Evolutionary conservation across 306 rosid species (phyloP).

Genomic region (Glycine soja): DNA sequence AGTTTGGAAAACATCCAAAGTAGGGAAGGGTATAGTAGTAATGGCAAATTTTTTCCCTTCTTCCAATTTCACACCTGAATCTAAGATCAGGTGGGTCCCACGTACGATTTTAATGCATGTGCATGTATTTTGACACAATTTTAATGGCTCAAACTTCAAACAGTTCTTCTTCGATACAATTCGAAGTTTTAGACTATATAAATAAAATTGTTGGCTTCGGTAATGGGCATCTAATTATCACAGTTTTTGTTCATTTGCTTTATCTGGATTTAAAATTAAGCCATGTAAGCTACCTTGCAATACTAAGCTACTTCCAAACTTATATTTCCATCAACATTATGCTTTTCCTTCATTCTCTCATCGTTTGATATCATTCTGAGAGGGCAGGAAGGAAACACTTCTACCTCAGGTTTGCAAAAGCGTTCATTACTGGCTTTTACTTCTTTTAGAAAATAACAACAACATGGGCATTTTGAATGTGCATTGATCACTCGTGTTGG

Average conservation of each 20-base stretch:
- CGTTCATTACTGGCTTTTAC: slow-evolving; percentile 27
- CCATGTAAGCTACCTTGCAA: slow-evolving; percentile 2
- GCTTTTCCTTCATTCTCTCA: slow-evolving; percentile 33
- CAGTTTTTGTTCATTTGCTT: slow-evolving; percentile 39
- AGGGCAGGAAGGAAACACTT: too few species aligned
- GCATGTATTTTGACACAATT: too few species aligned
- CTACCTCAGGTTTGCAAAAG: neutral
- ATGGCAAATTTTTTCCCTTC: too few species aligned
- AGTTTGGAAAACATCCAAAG: too few species aligned
- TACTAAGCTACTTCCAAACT: slow-evolving; percentile 20
- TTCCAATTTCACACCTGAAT: too few species aligned
- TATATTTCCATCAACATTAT: slow-evolving; percentile 1
- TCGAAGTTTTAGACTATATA: neutral
- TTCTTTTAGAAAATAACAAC: slow-evolving; percentile 32
- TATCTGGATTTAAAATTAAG: slow-evolving; percentile 25
- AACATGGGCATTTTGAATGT: neutral
- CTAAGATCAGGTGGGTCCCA: too few species aligned
- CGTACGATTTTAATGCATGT: too few species aligned
- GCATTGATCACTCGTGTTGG: neutral
- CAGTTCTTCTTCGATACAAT: too few species aligned
- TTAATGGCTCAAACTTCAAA: too few species aligned
- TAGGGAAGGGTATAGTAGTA: too few species aligned
- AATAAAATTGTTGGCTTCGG: slow-evolving; percentile 34
- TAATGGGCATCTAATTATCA: slow-evolving; percentile 39
- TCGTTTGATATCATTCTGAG: slow-evolving; percentile 30